Evolutionary conservation across 2,329 filamentous ascomycete species (phyloP).

Genomic region (Raffaelea albimanens): DNA sequence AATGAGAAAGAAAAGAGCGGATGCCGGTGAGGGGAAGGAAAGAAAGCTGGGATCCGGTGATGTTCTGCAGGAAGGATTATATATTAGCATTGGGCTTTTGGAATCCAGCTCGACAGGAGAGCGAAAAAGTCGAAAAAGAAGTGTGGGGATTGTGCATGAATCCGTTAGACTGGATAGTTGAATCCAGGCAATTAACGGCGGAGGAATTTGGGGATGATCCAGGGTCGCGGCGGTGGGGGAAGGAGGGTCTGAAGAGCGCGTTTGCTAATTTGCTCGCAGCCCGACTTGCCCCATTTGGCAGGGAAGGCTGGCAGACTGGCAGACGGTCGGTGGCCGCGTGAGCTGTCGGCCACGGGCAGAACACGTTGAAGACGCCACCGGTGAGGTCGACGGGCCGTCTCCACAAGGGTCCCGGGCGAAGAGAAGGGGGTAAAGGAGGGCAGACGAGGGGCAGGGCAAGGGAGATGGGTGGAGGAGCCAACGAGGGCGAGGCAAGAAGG

Average conservation of each 20-base stretch:
- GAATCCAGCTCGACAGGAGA: too few species aligned
- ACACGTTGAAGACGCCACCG: background rate
- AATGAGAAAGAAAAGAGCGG: slow-evolving; percentile 13
- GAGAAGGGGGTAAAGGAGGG: too few species aligned
- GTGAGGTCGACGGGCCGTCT: background rate
- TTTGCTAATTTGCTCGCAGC: background rate
- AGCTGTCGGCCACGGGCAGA: too few species aligned
- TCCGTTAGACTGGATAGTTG: background rate
- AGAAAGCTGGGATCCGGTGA: slow-evolving; percentile 25
- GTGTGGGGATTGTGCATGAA: background rate
- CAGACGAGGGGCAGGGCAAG: too few species aligned
- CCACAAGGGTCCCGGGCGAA: background rate
- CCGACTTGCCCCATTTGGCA: background rate
- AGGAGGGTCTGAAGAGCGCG: background rate
- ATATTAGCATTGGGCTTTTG: too few species aligned
- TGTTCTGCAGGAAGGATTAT: slow-evolving; percentile 24
- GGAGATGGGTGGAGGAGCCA: too few species aligned
- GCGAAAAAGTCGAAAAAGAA: background rate
- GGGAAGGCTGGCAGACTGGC: background rate
- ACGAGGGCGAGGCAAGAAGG: background rate
- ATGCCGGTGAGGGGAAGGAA: slow-evolving; percentile 15
- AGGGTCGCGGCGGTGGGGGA: background rate
- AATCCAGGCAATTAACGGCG: background rate
- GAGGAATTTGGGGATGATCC: background rate
- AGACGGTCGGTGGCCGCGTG: background rate